phyloP scores from a whole-genome alignment of 805 yeast genomes.

The Teunomyces panamensis region DNA sequence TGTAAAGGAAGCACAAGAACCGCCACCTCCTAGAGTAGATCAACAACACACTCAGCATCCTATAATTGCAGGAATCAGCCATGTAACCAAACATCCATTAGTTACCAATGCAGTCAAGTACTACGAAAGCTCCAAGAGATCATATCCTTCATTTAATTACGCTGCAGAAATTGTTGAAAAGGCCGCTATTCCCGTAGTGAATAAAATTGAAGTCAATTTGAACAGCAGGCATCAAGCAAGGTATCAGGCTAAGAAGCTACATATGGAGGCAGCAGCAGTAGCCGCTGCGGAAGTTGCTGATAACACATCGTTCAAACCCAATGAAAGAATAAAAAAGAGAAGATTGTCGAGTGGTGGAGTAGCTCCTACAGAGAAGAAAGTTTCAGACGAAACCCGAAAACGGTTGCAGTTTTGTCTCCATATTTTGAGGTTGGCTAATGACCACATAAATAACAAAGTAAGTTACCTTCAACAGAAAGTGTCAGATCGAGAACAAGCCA shows the following conservation, averaged over 20 bases:
- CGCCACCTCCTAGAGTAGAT: conserved; percentile 8
- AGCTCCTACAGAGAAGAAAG: conserved; percentile 21
- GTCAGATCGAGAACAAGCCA: conserved; percentile 41
- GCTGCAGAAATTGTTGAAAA: conserved; percentile 60
- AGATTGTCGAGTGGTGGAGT: not conserved
- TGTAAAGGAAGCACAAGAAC: conserved; percentile 8
- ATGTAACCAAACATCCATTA: conserved; percentile 39
- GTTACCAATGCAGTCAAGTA: conserved; percentile 50
- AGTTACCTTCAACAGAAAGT: conserved; percentile 54
- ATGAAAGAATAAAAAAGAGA: conserved; percentile 5
- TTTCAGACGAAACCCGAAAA: conserved; percentile 68
- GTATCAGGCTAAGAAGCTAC: conserved; percentile 7
- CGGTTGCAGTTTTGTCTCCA: conserved; percentile 77
- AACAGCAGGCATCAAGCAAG: conserved; percentile 37
- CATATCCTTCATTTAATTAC: conserved; percentile 49
- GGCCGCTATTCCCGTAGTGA: conserved; percentile 54
- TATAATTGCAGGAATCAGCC: conserved; percentile 34
- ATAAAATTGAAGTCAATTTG: conserved; percentile 44
- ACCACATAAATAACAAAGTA: conserved; percentile 67
- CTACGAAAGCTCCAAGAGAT: conserved; percentile 45
- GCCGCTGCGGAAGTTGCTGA: conserved; percentile 1
- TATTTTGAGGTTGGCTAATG: conserved; percentile 75
- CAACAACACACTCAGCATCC: conserved; percentile 29
- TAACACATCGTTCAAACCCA: not conserved
- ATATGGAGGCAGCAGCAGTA: conserved; percentile 14